Percentiles rank a stretch among this genome's conserved stretches.
Evolutionary conservation across 495 filamentous ascomycete species (phyloP).

Genomic region (Achaetomiella virescens): DNA sequence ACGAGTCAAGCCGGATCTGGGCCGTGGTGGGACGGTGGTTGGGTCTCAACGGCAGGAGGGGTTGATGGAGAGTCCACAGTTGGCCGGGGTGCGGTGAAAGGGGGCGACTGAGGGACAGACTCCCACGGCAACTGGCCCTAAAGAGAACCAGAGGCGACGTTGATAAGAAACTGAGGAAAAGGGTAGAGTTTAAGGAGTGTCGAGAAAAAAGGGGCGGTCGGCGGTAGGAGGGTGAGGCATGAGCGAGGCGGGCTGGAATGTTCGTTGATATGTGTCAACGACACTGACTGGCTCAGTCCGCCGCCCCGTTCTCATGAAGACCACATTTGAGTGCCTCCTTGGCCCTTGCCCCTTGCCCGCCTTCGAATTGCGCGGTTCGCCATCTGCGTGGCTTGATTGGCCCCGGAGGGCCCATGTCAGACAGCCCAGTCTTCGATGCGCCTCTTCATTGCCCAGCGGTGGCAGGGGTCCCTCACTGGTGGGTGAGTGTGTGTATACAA

Average conservation of each 20-base stretch:
- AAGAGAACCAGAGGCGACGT: constrained; percentile 13
- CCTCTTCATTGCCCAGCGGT: constrained; percentile 15
- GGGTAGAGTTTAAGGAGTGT: constrained; percentile 31
- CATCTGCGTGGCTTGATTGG: constrained; percentile 28
- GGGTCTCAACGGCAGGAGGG: constrained; percentile 16
- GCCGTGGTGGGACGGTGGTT: constrained; percentile 16
- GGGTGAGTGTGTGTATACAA: not conserved
- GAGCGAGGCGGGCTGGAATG: constrained; percentile 26
- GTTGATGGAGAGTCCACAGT: constrained; percentile 3
- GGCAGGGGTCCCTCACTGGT: constrained; percentile 7
- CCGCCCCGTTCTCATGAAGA: constrained; percentile 25
- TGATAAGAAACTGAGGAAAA: constrained; percentile 19
- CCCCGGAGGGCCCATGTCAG: constrained; percentile 26
- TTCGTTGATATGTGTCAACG: constrained; percentile 32
- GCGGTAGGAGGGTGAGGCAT: constrained; percentile 20
- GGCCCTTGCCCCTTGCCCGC: constrained; percentile 15
- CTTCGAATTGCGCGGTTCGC: constrained; percentile 29
- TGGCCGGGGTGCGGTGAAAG: constrained; percentile 7
- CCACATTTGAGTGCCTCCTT: not conserved
- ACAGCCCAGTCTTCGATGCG: constrained; percentile 14
- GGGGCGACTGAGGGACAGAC: constrained; percentile 1
- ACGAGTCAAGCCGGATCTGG: constrained; percentile 28
- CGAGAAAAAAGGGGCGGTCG: constrained; percentile 22
- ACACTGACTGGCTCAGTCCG: constrained; percentile 17
- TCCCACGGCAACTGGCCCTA: constrained; percentile 10